Conservation (phyloP, 495 filamentous ascomycete genomes). For the Penicillium silybi region DNA sequence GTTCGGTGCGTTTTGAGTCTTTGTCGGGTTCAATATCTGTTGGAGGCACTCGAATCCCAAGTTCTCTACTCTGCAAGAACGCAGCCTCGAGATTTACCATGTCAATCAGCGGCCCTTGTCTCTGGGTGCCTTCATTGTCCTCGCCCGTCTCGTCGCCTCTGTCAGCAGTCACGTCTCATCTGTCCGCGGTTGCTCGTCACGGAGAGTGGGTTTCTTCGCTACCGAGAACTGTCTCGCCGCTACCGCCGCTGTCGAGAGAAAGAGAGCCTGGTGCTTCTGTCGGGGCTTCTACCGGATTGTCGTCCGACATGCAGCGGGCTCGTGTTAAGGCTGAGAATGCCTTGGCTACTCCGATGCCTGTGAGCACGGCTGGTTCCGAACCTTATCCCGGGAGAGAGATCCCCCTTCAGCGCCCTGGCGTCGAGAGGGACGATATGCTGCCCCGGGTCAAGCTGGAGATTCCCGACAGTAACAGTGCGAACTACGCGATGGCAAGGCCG, state of each 20-base stretch:
- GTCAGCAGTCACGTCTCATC: conserved; percentile 33
- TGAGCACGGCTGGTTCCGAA: conserved; percentile 9
- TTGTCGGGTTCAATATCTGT: not conserved
- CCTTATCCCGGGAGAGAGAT: conserved; percentile 21
- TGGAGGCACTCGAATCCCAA: not conserved
- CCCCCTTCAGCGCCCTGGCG: conserved; percentile 6
- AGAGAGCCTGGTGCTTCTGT: conserved; percentile 15
- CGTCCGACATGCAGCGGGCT: conserved; percentile 31
- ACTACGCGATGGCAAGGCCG: conserved; percentile 15
- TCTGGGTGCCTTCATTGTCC: conserved; percentile 39
- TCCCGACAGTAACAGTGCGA: conserved; percentile 14
- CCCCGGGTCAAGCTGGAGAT: conserved; percentile 23
- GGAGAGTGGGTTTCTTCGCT: conserved; percentile 26
- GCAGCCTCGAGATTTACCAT: conserved; percentile 24
- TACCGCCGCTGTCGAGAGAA: conserved; percentile 20
- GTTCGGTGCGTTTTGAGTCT: conserved; percentile 4
- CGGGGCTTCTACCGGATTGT: not conserved
- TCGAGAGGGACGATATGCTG: conserved; percentile 13
- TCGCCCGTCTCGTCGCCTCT: conserved; percentile 34
- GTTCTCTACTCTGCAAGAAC: not conserved
- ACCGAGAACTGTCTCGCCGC: conserved; percentile 21
- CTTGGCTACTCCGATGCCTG: conserved; percentile 19
- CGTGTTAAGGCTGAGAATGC: conserved; percentile 36
- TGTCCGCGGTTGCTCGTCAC: conserved; percentile 31
- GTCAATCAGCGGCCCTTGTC: conserved; percentile 43